Evolutionary conservation across 768 basidiomycete species (phyloP).

Genomic region (Panaeolus papilionaceus): DNA sequence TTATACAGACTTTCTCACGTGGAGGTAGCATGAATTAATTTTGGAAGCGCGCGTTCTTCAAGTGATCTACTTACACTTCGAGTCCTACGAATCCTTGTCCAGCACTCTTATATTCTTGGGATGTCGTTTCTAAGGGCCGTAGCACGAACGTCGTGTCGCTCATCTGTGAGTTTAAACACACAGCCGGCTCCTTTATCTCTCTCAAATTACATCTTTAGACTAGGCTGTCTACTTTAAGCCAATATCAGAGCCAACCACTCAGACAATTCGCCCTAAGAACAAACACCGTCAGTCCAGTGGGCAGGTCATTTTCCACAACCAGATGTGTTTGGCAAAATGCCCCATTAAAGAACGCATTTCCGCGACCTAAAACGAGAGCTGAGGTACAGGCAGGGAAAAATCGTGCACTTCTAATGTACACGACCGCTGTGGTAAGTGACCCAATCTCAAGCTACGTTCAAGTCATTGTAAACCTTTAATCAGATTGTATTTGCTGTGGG

Average conservation of each 20-base stretch:
- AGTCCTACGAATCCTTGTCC: not conserved
- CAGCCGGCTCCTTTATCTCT: not conserved
- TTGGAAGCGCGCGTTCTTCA: conserved; percentile 7
- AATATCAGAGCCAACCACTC: not conserved
- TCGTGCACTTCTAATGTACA: conserved; percentile 82
- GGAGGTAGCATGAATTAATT: not conserved
- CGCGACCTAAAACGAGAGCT: conserved; percentile 4
- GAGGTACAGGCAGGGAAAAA: conserved; percentile 64
- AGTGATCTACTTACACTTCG: not conserved
- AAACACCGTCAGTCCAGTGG: not conserved
- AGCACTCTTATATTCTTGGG: not conserved
- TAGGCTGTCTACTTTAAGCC: not conserved
- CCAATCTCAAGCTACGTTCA: not conserved
- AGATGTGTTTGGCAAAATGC: not conserved
- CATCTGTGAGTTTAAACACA: not conserved
- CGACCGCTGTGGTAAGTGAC: conserved; percentile 74
- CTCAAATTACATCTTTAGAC: not conserved
- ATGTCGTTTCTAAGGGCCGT: not conserved
- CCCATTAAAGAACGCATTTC: not conserved
- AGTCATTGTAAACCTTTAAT: conserved; percentile 10
- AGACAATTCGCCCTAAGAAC: not conserved
- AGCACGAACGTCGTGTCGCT: not conserved
- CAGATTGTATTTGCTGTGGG: conserved; percentile 85
- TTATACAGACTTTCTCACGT: conserved; percentile 4
- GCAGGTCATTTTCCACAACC: not conserved